These are phyloP conservation scores for Wakefieldia striispora DNA, from an alignment of 768 basidiomycete species.

Conservation along the genomic window DNA sequence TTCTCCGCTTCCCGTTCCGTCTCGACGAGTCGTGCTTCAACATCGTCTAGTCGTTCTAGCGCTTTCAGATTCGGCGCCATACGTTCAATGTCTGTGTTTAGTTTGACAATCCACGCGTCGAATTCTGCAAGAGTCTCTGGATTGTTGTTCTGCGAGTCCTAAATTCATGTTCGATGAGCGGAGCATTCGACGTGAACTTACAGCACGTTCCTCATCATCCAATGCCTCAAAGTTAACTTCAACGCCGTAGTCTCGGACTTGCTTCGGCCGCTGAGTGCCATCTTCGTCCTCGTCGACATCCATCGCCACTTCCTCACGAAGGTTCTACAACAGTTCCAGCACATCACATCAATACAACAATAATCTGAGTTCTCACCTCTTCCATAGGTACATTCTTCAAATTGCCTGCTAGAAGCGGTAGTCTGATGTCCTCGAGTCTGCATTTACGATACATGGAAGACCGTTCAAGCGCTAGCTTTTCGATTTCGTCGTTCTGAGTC, in stretches of 20 bases:
- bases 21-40: constrained; percentile 78
- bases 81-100: constrained; percentile 79
- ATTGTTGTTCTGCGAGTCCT: constrained; percentile 49
- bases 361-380: constrained; percentile 55
- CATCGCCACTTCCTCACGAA: constrained; percentile 86
- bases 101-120: constrained; percentile 67
- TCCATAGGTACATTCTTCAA: constrained; percentile 92
- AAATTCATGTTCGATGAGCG: not conserved
- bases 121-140: constrained; percentile 66
- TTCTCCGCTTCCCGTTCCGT: constrained; percentile 93
- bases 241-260: constrained; percentile 81
- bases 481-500: constrained; percentile 81
- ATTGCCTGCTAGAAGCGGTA: constrained; percentile 75
- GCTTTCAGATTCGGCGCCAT: constrained; percentile 99
- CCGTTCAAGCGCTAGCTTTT: constrained; percentile 81
- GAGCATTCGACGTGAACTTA: constrained; percentile 28
- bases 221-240: constrained; percentile 81
- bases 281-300: constrained; percentile 89
- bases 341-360: not conserved
- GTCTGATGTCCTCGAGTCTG: constrained; percentile 84
- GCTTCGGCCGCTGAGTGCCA: constrained; percentile 68
- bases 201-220: constrained; percentile 72
- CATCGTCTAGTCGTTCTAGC: constrained; percentile 84
- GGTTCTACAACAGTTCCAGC: constrained; percentile 48
- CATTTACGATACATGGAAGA: constrained; percentile 89